Conservation (phyloP, 164 flowering plant genomes). For the Vitis labrusca region DNA sequence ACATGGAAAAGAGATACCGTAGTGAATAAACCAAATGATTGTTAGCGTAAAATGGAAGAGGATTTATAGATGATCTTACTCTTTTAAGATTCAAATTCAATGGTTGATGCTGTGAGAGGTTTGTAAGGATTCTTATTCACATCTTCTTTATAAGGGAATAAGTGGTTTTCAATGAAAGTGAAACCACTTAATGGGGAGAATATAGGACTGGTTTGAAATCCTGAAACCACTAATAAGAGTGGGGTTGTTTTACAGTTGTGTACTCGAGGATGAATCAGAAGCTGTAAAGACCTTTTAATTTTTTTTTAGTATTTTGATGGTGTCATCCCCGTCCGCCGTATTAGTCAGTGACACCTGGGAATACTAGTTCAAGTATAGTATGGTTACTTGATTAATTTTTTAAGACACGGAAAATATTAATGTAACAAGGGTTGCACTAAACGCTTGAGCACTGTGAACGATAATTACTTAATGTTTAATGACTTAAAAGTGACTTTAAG, state of each 20-base stretch:
- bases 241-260: background rate
- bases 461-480: too few relatives aligned
- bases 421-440: too few relatives aligned
- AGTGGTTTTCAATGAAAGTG: constrained; percentile 3
- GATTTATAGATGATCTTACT: background rate
- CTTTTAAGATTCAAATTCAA: too few relatives aligned
- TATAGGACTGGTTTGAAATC: background rate
- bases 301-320: constrained; percentile 1
- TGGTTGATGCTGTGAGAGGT: background rate
- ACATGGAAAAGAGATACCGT: background rate
- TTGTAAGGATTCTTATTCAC: constrained; percentile 1
- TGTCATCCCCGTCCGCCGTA: constrained; percentile 17
- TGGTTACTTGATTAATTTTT: too few relatives aligned
- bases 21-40: background rate
- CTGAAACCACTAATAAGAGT: background rate
- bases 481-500: too few relatives aligned
- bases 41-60: background rate
- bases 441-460: too few relatives aligned
- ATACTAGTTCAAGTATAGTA: background rate
- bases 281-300: too few relatives aligned
- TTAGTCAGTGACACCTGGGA: constrained; percentile 25
- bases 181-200: background rate
- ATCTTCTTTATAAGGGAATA: background rate
- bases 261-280: constrained; percentile 1
- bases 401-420: too few relatives aligned